phyloP scores from a whole-genome alignment of 345 rosid species.

The Dipteronia sinensis region DNA sequence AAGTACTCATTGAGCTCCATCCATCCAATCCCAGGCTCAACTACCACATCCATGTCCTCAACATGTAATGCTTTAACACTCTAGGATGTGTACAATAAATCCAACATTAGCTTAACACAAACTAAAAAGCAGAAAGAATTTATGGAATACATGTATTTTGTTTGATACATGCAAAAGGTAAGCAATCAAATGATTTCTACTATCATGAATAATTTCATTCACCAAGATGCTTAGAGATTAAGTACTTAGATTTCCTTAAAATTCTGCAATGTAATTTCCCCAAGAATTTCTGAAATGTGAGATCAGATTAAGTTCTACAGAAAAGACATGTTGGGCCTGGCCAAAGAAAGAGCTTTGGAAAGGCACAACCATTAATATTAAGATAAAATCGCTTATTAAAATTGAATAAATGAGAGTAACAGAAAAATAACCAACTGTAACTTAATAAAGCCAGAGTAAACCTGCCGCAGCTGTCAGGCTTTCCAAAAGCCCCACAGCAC shows the following conservation, averaged over 20 bases:
- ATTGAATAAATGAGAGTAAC: no score
- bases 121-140: not conserved
- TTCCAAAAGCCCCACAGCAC: no score
- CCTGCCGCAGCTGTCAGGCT: no score
- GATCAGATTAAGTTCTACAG: not conserved
- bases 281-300: not conserved
- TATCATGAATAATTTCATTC: not conserved
- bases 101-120: not conserved
- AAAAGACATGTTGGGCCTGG: not conserved
- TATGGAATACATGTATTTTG: not conserved
- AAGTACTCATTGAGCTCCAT: conserved; percentile 88
- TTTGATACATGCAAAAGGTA: conserved; percentile 9
- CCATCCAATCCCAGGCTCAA: conserved; percentile 99
- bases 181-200: not conserved
- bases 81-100: conserved; percentile 35
- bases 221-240: not conserved
- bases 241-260: not conserved
- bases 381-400: no score
- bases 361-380: no score
- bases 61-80: conserved; percentile 80
- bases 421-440: no score
- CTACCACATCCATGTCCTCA: conserved; percentile 95
- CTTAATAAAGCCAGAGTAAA: no score
- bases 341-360: not conserved
- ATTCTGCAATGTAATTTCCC: not conserved